phyloP scores from a whole-genome alignment of 371 early-diverging fungal genomes.

The Synchytrium microbalum region DNA sequence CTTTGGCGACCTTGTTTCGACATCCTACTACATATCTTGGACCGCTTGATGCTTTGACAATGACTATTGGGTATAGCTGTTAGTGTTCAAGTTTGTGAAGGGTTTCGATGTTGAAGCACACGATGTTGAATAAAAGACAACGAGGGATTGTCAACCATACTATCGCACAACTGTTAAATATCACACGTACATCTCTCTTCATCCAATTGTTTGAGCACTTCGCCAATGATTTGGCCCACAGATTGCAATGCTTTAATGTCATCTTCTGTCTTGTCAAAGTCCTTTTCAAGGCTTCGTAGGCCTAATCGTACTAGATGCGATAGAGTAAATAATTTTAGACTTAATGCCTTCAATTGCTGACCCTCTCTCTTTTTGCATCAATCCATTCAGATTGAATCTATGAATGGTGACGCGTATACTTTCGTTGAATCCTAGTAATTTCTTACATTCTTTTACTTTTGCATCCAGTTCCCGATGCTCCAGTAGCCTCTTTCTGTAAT shows the following conservation, averaged over 20 bases:
- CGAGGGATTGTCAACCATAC: background rate
- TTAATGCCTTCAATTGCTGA: background rate
- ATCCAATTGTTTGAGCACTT: slow-evolving; percentile 96
- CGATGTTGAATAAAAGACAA: slow-evolving; percentile 4
- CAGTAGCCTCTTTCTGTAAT: slow-evolving; percentile 78
- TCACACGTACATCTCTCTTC: slow-evolving; percentile 83
- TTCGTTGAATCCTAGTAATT: background rate
- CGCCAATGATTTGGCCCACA: slow-evolving; percentile 99
- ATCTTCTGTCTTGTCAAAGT: slow-evolving; percentile 93
- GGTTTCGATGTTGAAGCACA: background rate
- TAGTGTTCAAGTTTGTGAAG: background rate
- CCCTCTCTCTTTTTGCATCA: background rate
- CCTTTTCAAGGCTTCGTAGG: slow-evolving; percentile 72
- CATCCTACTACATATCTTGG: slow-evolving; percentile 99
- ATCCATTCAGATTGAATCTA: background rate
- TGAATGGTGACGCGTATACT: slow-evolving; percentile 4
- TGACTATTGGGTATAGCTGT: slow-evolving; percentile 52
- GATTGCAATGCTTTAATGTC: slow-evolving; percentile 98
- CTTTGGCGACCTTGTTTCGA: slow-evolving; percentile 87
- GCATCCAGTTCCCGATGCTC: slow-evolving; percentile 93
- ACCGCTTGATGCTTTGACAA: slow-evolving; percentile 97
- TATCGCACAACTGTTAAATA: background rate
- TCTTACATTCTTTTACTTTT: slow-evolving; percentile 85
- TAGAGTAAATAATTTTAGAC: slow-evolving; percentile 7
- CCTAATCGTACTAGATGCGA: slow-evolving; percentile 71